These are phyloP conservation scores for Citrus inodora DNA, from an alignment of 345 rosid species.

Conservation along the genomic window DNA sequence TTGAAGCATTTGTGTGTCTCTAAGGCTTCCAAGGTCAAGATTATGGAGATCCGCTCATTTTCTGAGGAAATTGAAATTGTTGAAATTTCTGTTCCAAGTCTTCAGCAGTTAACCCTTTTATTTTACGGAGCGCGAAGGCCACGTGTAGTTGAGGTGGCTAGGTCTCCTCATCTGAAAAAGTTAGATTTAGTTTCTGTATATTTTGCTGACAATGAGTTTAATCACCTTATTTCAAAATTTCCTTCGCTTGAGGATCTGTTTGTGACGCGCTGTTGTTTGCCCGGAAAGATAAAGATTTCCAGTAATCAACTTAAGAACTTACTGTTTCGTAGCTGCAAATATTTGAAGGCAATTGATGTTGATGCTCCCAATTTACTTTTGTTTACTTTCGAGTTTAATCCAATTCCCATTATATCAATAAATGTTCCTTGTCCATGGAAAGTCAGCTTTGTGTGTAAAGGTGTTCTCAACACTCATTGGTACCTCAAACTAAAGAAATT, in stretches of 20 bases:
- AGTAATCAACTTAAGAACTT: background rate
- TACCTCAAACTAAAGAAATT: background rate
- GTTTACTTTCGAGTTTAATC: background rate
- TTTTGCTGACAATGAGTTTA: background rate
- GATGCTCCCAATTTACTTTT: slow-evolving; percentile 2
- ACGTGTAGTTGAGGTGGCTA: background rate
- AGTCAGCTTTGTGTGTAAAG: background rate
- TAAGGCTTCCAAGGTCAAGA: background rate
- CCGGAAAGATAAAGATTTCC: background rate
- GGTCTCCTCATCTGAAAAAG: background rate
- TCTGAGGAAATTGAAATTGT: background rate
- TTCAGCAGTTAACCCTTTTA: background rate
- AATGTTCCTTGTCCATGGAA: slow-evolving; percentile 1
- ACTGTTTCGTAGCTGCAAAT: background rate
- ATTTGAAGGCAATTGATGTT: background rate
- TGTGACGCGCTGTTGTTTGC: background rate
- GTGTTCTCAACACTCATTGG: background rate
- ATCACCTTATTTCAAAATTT: background rate
- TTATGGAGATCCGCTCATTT: background rate
- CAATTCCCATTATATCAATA: background rate
- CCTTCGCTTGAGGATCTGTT: background rate
- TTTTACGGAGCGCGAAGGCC: background rate
- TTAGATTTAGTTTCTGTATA: background rate
- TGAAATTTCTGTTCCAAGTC: background rate
- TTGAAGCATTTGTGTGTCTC: background rate